A percentile compares a stretch with the other conserved stretches of the same genome.
phyloP scores from a whole-genome alignment of 2,329 filamentous ascomycete species.

The Pestalotiopsis sp. region DNA sequence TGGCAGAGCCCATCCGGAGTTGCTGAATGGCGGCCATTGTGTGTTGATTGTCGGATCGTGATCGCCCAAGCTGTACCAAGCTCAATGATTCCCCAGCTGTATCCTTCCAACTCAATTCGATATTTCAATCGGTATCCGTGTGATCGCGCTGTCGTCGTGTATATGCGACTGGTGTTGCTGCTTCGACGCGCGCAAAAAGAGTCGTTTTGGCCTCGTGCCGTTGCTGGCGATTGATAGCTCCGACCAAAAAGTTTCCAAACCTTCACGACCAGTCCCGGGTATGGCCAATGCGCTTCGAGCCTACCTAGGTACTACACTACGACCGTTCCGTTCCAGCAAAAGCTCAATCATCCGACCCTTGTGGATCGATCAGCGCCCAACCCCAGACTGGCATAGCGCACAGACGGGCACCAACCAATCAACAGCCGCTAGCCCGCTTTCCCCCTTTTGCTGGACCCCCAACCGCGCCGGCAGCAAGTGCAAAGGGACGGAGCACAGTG shows the following conservation, averaged over 20 bases:
- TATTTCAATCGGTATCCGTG: not conserved
- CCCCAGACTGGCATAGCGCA: constrained; percentile 19
- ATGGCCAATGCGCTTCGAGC: not conserved
- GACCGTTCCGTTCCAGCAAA: not conserved
- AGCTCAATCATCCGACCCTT: constrained; percentile 4
- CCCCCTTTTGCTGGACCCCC: constrained; percentile 22
- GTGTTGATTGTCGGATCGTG: constrained; percentile 10
- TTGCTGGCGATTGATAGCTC: constrained; percentile 2
- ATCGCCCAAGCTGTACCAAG: not conserved
- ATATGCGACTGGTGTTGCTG: not conserved
- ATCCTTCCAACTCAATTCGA: not conserved
- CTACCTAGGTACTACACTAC: not conserved
- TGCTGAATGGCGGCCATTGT: constrained; percentile 48
- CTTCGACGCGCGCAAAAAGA: not conserved
- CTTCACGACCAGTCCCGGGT: not conserved
- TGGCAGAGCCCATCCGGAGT: constrained; percentile 37
- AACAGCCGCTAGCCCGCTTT: constrained; percentile 23
- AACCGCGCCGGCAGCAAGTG: constrained; percentile 4
- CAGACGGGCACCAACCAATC: constrained; percentile 27
- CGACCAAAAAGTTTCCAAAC: constrained; percentile 17
- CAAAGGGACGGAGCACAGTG: constrained; percentile 4
- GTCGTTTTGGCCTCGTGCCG: constrained; percentile 7
- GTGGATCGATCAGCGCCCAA: constrained; percentile 5
- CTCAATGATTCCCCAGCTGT: not conserved
- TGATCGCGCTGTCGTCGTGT: not conserved